Evolutionary conservation across 768 basidiomycete genomes (phyloP).

Genomic region (Lentinula boryana): DNA sequence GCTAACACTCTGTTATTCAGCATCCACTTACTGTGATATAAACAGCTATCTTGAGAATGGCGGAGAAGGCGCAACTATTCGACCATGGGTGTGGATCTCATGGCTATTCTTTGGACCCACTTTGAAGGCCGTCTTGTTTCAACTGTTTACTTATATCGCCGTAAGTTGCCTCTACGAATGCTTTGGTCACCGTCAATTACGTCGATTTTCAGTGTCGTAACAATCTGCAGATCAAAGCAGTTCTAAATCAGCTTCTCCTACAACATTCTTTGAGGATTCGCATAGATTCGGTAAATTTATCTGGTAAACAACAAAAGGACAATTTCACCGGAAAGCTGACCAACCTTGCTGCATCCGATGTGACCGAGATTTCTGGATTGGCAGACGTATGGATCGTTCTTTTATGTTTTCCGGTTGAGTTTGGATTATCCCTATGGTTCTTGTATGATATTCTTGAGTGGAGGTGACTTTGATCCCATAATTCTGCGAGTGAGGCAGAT

Average conservation of each 20-base stretch:
- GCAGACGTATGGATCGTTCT: conserved; percentile 13
- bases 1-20: neutral
- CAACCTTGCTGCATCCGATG: conserved; percentile 51
- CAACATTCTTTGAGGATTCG: conserved; percentile 54
- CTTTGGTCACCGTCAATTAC: neutral
- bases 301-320: neutral
- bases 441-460: conserved; percentile 23
- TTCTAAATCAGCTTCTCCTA: conserved; percentile 35
- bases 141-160: conserved; percentile 31
- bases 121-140: conserved; percentile 26
- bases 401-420: conserved; percentile 14
- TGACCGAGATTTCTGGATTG: conserved; percentile 15
- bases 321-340: conserved; percentile 56
- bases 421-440: conserved; percentile 18
- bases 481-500: neutral
- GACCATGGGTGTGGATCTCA: conserved; percentile 61
- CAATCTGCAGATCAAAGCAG: conserved; percentile 35
- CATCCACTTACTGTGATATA: neutral
- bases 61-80: conserved; percentile 39
- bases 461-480: conserved; percentile 13
- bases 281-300: conserved; percentile 32
- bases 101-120: conserved; percentile 28
- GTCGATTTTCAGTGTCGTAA: neutral
- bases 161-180: neutral
- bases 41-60: conserved; percentile 53